Evolutionary conservation across 495 filamentous ascomycete genomes (phyloP), one percentile per base, ranked within the genome.

Genomic region (Penicilliopsis zonata): DNA sequence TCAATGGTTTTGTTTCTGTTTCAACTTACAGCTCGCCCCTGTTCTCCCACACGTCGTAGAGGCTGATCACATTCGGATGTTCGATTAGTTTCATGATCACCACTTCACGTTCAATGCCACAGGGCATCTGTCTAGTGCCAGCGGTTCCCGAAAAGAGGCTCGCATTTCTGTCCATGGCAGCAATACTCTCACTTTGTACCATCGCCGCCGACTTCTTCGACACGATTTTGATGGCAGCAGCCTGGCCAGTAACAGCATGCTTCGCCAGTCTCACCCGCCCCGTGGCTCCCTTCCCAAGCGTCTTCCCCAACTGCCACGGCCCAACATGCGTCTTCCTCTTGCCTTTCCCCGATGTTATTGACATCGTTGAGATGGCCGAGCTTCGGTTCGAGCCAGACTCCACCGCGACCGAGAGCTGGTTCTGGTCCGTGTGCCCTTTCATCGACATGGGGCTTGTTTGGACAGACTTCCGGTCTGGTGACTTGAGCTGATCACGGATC

Each of bases 41-140:
- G 44, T 94, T 94, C 62, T 96, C 92, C 88, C 88, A 99, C 10
- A 96, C 81, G 56, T 96, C 92, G 46, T 82, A 82, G 6, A 99
- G 56, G 35, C 77, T 79, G 46, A 95, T 83, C 31, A 99, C 82
- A 51, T 96, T 85, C 0, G 76, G 82, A 59, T 99, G 90, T 39
- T 88, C 76, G 32, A 96, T 84, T 23, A 96, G 67, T 52, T 92
- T 96, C 76, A 96, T 88, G 37, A 98, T 88, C 7, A 85, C 82
- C 23, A 93, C 82, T 47, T 98, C 90, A 21, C 90, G 69, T 48
- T 96, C 90, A 29, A 96, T 82, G 1, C 78, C 80, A 41, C 81
- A 72, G 1, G 87, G 87, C 58, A 95, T 87, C 18, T 72, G 65
- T 35, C 73, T 70, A 38, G 70, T 57, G 10, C 70, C 67, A 10